A percentile compares a stretch with the other conserved stretches of the same genome.
Evolutionary conservation across 129 eudicot genomes (phyloP).

Genomic region (Daucus carota): DNA sequence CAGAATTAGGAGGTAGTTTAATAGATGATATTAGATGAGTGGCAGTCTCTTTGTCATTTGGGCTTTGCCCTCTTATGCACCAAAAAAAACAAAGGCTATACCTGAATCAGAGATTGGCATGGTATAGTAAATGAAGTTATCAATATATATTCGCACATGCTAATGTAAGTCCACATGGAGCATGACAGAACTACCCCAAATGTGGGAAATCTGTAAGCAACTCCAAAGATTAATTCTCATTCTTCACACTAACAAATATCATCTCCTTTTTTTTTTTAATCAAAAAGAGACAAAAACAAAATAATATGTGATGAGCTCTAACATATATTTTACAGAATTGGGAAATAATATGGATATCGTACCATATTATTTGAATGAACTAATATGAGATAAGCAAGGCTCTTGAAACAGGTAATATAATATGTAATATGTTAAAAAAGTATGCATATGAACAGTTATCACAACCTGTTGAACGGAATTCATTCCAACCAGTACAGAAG

Average conservation of each 20-base stretch:
- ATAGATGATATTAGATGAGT: no score
- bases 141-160: not conserved
- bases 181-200: not conserved
- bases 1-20: no score
- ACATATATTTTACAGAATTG: not conserved
- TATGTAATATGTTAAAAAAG: not conserved
- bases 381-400: not conserved
- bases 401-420: not conserved
- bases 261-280: not conserved
- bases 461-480: constrained; percentile 69
- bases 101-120: not conserved
- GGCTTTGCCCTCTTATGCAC: no score
- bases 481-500: constrained; percentile 90
- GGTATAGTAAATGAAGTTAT: not conserved
- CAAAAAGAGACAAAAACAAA: not conserved
- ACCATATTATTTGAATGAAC: not conserved
- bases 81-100: not conserved
- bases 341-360: not conserved
- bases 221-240: not conserved
- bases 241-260: not conserved
- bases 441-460: not conserved
- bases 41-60: no score
- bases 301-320: not conserved
- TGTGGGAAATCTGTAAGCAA: not conserved
- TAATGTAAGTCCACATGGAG: not conserved